Percentiles rank a stretch among this genome's conserved stretches.
phyloP scores from a whole-genome alignment of 192 early-diverging fungal species.

The Coemansia furcata region DNA sequence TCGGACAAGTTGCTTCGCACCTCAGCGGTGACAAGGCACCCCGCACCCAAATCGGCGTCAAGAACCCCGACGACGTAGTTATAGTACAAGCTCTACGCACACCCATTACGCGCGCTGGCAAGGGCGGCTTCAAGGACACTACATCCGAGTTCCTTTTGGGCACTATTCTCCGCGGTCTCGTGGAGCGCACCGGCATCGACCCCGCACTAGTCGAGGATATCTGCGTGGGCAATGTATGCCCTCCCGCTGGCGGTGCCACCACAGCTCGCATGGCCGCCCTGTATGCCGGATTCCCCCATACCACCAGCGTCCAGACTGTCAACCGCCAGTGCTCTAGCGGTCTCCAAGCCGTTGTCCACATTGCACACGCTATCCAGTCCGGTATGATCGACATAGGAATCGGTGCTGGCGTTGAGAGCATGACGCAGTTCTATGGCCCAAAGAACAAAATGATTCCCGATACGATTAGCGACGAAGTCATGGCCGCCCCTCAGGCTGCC shows the following conservation, averaged over 20 bases:
- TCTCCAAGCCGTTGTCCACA: constrained; percentile 82
- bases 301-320: constrained; percentile 75
- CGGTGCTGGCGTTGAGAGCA: constrained; percentile 92
- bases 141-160: constrained; percentile 79
- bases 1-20: constrained; percentile 53
- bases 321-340: constrained; percentile 96
- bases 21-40: constrained; percentile 39
- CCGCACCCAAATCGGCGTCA: constrained; percentile 62
- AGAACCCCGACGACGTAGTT: constrained; percentile 88
- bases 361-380: constrained; percentile 84
- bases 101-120: constrained; percentile 83
- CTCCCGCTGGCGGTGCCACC: constrained; percentile 86
- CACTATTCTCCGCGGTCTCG: constrained; percentile 69
- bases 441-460: constrained; percentile 68
- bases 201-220: constrained; percentile 88
- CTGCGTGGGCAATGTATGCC: constrained; percentile 89
- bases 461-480: constrained; percentile 71
- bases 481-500: constrained; percentile 65
- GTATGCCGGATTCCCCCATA: constrained; percentile 86
- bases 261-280: constrained; percentile 89
- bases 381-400: constrained; percentile 92
- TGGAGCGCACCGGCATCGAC: constrained; percentile 78
- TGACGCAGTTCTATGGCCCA: constrained; percentile 84
- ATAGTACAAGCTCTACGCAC: constrained; percentile 89
- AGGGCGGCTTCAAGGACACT: constrained; percentile 91